Evolutionary conservation across 192 early-diverging fungal genomes (phyloP), one percentile per base, ranked within the genome.

Genomic region (Linnemannia elongata): DNA sequence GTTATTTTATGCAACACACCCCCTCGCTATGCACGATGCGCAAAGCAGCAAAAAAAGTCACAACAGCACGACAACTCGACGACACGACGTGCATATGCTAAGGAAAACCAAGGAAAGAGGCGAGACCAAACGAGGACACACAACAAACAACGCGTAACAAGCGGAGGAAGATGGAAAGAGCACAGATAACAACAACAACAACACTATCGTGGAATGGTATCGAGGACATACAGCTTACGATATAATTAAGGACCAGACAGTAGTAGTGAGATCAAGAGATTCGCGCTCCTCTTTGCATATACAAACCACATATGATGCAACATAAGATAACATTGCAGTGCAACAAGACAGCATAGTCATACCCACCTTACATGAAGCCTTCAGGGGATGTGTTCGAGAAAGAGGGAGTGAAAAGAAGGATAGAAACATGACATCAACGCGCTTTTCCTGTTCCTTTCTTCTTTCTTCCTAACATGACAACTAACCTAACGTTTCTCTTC

Each of bases 1-100:
- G 17, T 66, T 66, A 30, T 27, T 66, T 66, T 66, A 66, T 66
- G 60, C 60, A 66, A 66, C 24, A 60, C 57, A 60, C 57, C n/a
- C 60, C 60, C 60, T 12, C 13, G 60, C 30, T 33, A 66, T 66
- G 60, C 12, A 35, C 6, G 12, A 33, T 66, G 60, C 12, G 60
- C 30, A 33, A 66, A 27, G 60, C 60, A 66, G 35, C 15, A 52
- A 52, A 10, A 49, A 49, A 18, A 52, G 15, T 27, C 6, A 10
- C n/a, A 57, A 57, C 60, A 33, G 2, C 10, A 66, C 60, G 60
- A 66, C 57, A 24, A n/a, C 57, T 1, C 24, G 57, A 63, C 27
- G 30, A 12, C 10, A 27, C 10, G 60, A 66, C 60, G 13, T 33
- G 60, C 60, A 66, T 57, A 36, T 8, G 49, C 33, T 24, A 15